phyloP scores from a whole-genome alignment of 2,329 filamentous ascomycete genomes.

The Monosporascus sp. region DNA sequence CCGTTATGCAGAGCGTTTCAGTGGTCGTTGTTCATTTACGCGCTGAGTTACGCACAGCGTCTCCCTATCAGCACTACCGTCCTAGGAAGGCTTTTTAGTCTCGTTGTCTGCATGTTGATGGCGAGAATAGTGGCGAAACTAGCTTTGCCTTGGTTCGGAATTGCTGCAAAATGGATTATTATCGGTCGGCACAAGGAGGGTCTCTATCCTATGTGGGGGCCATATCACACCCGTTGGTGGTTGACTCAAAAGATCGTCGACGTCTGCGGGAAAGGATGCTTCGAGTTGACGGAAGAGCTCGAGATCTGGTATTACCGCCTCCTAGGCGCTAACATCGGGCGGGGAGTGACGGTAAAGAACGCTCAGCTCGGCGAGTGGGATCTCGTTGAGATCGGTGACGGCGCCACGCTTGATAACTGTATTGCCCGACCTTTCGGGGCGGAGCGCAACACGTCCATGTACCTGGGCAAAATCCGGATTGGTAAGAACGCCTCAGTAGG shows the following conservation, averaged over 20 bases:
- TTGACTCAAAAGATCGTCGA: conserved; percentile 47
- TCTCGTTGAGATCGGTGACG: conserved; percentile 48
- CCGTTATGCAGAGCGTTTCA: conserved; percentile 45
- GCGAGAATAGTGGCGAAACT: conserved; percentile 34
- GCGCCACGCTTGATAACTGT: conserved; percentile 41
- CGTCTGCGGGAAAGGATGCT: conserved; percentile 43
- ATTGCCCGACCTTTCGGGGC: conserved; percentile 48
- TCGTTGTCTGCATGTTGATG: conserved; percentile 39
- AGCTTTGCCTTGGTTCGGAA: conserved; percentile 40
- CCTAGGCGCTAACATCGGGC: conserved; percentile 49
- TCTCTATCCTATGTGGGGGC: conserved; percentile 54
- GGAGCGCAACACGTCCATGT: conserved; percentile 54
- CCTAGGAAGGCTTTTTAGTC: conserved; percentile 41
- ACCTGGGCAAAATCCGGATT: conserved; percentile 45
- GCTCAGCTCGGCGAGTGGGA: conserved; percentile 50
- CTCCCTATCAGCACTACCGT: conserved; percentile 35
- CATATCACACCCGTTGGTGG: conserved; percentile 56
- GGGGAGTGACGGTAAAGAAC: conserved; percentile 40
- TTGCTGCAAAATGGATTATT: conserved; percentile 48
- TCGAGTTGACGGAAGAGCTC: conserved; percentile 33
- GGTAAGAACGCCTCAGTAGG: conserved; percentile 44
- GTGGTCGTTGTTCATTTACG: conserved; percentile 48
- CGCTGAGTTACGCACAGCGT: conserved; percentile 34
- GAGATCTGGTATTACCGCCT: conserved; percentile 42
- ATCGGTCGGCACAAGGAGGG: conserved; percentile 49